Base-by-base conservation (phyloP, 2,329 filamentous ascomycete species). In the Pseudogymnoascus sp. region DNA sequence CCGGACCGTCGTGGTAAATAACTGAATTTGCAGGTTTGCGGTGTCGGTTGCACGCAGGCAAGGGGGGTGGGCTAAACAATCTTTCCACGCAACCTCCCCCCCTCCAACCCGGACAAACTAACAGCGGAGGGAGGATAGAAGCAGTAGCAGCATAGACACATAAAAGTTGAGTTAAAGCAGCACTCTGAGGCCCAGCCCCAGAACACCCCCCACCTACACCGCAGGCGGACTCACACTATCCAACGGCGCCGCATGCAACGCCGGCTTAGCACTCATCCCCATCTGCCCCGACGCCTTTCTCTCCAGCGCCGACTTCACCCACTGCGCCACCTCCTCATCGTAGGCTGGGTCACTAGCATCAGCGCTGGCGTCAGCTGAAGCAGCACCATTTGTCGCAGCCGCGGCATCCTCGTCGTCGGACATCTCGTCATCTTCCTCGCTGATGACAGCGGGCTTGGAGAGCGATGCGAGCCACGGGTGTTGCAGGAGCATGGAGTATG, bases 391-490 rank as follows among this genome's bases (percentile, higher is more conserved):
- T 10, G 38, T 19, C 17, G n/a, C 21, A 46, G 19, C 42, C 11
- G 42, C n/a, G 42, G 42, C 2, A 66, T 81, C 78, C 29, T 80
- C 78, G 21, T 76, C 75, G 9, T 76, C 73, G 56, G 74, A 74
- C 2, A 78, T 76, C 46, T 83, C 82, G 71, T 90, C 88, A 15
- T 84, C 83, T 70, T 87, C 87, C 74, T 91, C 88, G 0, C 82
- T 77, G 65, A 92, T 91, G 1, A 86, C 89, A n/a, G 86, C 82
- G 1, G 90, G 90, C 68, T 92, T 89, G 67, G 88, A 84, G 38
- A 96, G 80, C 0, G 85, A 81, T 7, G 86, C 82, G 4, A 99
- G 82, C 95, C 95, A 99, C 29, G 90, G 86, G 72, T 97, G 93
- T 70, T 91, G 86, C 10, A 99, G 82, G 4, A 99, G 83, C 81